Evolutionary conservation across 192 early-diverging fungal species (phyloP).

Genomic region (Backusella luteola): DNA sequence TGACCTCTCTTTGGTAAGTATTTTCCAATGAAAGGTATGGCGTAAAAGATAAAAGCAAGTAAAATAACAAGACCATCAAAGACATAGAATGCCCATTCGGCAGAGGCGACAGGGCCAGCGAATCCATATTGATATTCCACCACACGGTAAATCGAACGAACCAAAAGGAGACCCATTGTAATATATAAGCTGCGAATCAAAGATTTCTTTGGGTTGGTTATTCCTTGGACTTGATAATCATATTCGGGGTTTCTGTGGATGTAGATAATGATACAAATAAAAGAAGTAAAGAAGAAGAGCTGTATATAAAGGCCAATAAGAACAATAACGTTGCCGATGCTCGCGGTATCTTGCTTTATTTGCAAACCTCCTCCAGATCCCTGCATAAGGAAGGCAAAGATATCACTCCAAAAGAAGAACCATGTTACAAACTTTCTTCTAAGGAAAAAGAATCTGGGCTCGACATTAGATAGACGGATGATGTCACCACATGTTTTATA

Average conservation of each 20-base stretch:
- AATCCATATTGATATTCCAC: background rate
- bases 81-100: slow-evolving; percentile 9
- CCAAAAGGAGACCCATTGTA: background rate
- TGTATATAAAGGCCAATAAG: background rate
- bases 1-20: background rate
- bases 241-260: background rate
- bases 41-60: background rate
- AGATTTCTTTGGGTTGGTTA: background rate
- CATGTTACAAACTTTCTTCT: slow-evolving; percentile 1
- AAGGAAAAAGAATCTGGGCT: background rate
- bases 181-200: background rate
- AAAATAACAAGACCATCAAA: slow-evolving; percentile 1
- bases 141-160: slow-evolving; percentile 6
- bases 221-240: background rate
- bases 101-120: background rate
- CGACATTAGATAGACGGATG: slow-evolving; percentile 1
- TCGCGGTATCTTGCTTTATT: background rate
- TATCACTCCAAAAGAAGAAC: slow-evolving; percentile 11
- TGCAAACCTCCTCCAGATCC: background rate
- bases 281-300: background rate
- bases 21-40: background rate
- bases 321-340: background rate
- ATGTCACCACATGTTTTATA: slow-evolving; percentile 7
- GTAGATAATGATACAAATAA: background rate
- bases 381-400: background rate